phyloP scores from a whole-genome alignment of 2,329 filamentous ascomycete genomes.

The Dothistroma septosporum region DNA sequence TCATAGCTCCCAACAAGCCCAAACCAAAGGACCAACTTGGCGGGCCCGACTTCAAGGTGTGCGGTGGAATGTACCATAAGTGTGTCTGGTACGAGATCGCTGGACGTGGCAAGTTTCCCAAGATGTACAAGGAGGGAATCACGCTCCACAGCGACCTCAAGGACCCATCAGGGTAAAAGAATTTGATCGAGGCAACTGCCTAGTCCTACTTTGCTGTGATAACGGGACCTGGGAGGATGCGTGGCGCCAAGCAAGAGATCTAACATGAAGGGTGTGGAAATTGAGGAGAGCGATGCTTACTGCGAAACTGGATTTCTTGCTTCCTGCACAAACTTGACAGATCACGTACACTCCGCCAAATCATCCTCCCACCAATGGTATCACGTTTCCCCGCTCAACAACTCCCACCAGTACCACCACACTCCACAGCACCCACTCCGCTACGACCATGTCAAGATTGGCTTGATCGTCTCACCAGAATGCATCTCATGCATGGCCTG shows the following conservation, averaged over 20 bases:
- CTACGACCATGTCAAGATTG: constrained; percentile 39
- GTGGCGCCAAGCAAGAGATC: neutral
- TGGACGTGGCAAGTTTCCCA: too few species aligned
- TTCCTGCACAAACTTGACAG: neutral
- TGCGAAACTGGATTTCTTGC: neutral
- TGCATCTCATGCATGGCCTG: constrained; percentile 44
- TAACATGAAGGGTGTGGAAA: neutral
- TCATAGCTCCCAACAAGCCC: too few species aligned
- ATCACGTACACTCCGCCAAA: neutral
- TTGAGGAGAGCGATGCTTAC: neutral
- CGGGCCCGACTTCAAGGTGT: too few species aligned
- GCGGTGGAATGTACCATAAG: too few species aligned
- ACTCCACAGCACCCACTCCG: neutral
- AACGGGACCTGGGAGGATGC: neutral
- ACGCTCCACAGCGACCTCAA: too few species aligned
- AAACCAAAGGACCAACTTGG: too few species aligned
- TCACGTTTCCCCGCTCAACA: neutral
- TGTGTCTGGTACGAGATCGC: too few species aligned
- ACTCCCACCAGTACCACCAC: neutral
- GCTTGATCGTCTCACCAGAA: constrained; percentile 38
- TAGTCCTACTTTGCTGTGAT: neutral
- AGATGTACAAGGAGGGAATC: too few species aligned
- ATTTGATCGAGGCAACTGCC: neutral
- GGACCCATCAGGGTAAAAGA: too few species aligned
- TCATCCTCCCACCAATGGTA: neutral